Conservation (phyloP, 192 early-diverging fungal genomes). For the Chytriomyces confervae region DNA sequence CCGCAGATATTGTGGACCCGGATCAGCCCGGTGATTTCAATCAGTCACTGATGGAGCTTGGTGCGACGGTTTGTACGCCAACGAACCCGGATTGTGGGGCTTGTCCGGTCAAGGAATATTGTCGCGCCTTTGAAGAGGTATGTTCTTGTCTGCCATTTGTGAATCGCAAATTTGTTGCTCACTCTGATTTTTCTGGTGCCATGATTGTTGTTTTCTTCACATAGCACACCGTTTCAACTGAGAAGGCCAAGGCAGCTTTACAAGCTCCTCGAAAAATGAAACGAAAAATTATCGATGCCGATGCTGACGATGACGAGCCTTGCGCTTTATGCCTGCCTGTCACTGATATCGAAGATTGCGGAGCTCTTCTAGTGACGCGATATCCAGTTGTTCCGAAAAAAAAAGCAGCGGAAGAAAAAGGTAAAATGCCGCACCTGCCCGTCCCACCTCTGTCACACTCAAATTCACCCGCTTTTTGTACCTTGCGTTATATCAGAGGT, state of each 20-base stretch:
- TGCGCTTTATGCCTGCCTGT: constrained; percentile 35
- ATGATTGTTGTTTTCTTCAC: too few species aligned
- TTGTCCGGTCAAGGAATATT: constrained; percentile 67
- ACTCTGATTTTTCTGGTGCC: too few species aligned
- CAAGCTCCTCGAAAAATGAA: background rate
- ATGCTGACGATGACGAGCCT: too few species aligned
- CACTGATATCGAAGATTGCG: constrained; percentile 41
- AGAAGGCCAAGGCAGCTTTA: background rate
- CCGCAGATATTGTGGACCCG: constrained; percentile 57
- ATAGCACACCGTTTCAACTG: too few species aligned
- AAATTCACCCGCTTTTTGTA: background rate
- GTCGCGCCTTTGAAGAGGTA: constrained; percentile 68
- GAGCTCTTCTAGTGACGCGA: constrained; percentile 32
- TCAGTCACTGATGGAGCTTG: constrained; percentile 82
- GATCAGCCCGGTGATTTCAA: constrained; percentile 76
- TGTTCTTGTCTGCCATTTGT: background rate
- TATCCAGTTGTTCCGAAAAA: constrained; percentile 66
- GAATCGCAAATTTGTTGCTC: too few species aligned
- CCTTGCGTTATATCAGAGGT: constrained; percentile 25
- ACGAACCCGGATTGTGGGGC: constrained; percentile 63
- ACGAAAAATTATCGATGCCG: too few species aligned
- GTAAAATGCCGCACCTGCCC: constrained; percentile 27
- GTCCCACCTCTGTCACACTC: constrained; percentile 18
- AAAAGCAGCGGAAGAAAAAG: constrained; percentile 68
- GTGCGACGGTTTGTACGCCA: constrained; percentile 75